Conservation (phyloP, 805 yeast species). For the Yamadazyma endophytica region DNA sequence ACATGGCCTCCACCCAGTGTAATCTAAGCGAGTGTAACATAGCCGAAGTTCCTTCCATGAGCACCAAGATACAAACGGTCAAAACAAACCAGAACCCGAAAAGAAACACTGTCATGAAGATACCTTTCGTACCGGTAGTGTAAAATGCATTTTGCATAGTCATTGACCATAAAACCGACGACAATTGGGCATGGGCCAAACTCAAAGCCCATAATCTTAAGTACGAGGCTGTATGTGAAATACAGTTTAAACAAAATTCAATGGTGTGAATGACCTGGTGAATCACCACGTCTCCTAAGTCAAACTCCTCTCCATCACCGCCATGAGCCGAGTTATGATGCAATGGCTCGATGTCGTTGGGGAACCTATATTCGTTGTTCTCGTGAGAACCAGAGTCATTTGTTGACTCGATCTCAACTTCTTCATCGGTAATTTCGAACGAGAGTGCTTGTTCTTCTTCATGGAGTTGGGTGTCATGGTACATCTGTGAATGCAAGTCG, state of each 20-base stretch:
- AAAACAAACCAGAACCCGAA: slow-evolving; percentile 75
- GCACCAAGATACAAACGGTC: slow-evolving; percentile 64
- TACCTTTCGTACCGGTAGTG: slow-evolving; percentile 49
- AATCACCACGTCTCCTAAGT: slow-evolving; percentile 65
- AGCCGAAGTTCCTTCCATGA: slow-evolving; percentile 84
- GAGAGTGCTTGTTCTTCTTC: slow-evolving; percentile 38
- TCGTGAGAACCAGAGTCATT: slow-evolving; percentile 8
- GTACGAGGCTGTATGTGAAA: slow-evolving; percentile 76
- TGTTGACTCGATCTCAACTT: slow-evolving; percentile 10
- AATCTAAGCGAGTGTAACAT: slow-evolving; percentile 74
- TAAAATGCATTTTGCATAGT: slow-evolving; percentile 63
- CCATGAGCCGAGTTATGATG: slow-evolving; percentile 36
- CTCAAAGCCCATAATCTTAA: slow-evolving; percentile 77
- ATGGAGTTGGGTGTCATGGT: slow-evolving; percentile 28
- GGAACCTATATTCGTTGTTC: slow-evolving; percentile 27
- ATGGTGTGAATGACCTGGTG: slow-evolving; percentile 80
- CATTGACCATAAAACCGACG: slow-evolving; percentile 74
- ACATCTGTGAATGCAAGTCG: slow-evolving; percentile 28
- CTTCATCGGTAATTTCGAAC: slow-evolving; percentile 12
- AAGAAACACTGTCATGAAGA: slow-evolving; percentile 52
- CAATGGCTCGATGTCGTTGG: slow-evolving; percentile 39
- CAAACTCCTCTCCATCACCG: slow-evolving; percentile 30
- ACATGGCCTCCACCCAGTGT: slow-evolving; percentile 84
- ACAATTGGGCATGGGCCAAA: slow-evolving; percentile 74
- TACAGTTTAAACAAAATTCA: slow-evolving; percentile 76